These are phyloP conservation scores for Chaetomium fimeti DNA, from an alignment of 495 filamentous ascomycete species.

Conservation along the genomic window DNA sequence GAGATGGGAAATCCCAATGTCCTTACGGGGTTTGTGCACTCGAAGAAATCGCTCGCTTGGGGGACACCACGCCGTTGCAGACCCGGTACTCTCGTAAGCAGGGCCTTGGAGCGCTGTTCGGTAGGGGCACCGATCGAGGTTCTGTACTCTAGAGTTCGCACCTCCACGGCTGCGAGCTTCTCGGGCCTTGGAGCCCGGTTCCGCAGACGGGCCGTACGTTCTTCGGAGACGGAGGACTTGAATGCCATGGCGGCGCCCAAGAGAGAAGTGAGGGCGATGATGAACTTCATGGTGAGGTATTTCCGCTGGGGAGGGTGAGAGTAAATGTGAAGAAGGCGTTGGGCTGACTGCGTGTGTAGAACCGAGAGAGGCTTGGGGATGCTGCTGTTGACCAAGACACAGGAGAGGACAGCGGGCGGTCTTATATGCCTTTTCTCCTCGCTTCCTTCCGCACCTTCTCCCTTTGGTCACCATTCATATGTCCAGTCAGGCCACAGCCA, in stretches of 20 bases:
- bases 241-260: constrained; percentile 31
- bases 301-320: neutral
- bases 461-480: constrained; percentile 16
- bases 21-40: constrained; percentile 42
- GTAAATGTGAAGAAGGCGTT: neutral
- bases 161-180: constrained; percentile 19
- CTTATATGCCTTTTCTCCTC: constrained; percentile 23
- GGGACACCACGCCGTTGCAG: constrained; percentile 26
- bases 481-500: constrained; percentile 17
- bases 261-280: constrained; percentile 32
- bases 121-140: constrained; percentile 26
- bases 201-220: constrained; percentile 8
- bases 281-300: constrained; percentile 38
- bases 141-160: constrained; percentile 28
- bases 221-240: constrained; percentile 25
- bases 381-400: neutral
- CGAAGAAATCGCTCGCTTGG: constrained; percentile 38
- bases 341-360: neutral
- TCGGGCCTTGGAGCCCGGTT: constrained; percentile 7
- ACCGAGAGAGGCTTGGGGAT: neutral
- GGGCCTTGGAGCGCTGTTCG: constrained; percentile 28
- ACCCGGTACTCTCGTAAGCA: constrained; percentile 31
- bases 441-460: neutral
- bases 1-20: neutral
- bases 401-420: neutral